Evolutionary conservation across 78 protist genomes (phyloP), one percentile per base, ranked within the genome.

Genomic region (Dictyostelium citrinum): DNA sequence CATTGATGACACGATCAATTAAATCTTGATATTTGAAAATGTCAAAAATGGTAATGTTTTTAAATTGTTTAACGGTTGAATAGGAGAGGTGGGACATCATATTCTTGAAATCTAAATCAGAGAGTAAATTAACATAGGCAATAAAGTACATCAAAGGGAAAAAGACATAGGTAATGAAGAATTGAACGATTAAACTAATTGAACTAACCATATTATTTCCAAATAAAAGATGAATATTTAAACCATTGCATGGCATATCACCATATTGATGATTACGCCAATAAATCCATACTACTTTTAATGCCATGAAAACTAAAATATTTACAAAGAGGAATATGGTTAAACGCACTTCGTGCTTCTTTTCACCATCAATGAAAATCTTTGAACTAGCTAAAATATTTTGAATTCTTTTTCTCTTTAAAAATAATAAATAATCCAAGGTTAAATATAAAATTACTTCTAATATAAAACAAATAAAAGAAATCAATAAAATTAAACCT

Each of bases 331-430:
- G 60, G 41, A 39, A 74, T 2, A 74, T 74, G 22, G 55, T 33
- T 29, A 39, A 39, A 17, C 81, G 22, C 20, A 29, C 41, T n/a
- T 74, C 81, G 41, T 74, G 46, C 9, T 70, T 70, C 14, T 70
- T 70, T 70, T 70, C 45, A 70, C 77, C 77, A 16, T 70, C 77
- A 33, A 70, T 70, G 24, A 70, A 70, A 16, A 70, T 33, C 1
- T 70, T 39, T n/a, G 81, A 37, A 41, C n/a, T 2, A 20, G 81
- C 49, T 8, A 74, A n/a, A 20, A 39, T 74, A 74, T 74, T 39
- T 74, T 74, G 81, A 74, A 74, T 74, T n/a, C 81, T 17, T n/a
- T 74, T 74, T 39, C 41, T 74, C 17, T 74, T 74, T 39, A 74
- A 74, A 41, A 12, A 70, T 33, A 70, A 70, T 33, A 33, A 33